Evolutionary conservation across 2,329 filamentous ascomycete species (phyloP).

Genomic region (Colletotrichum sp.): DNA sequence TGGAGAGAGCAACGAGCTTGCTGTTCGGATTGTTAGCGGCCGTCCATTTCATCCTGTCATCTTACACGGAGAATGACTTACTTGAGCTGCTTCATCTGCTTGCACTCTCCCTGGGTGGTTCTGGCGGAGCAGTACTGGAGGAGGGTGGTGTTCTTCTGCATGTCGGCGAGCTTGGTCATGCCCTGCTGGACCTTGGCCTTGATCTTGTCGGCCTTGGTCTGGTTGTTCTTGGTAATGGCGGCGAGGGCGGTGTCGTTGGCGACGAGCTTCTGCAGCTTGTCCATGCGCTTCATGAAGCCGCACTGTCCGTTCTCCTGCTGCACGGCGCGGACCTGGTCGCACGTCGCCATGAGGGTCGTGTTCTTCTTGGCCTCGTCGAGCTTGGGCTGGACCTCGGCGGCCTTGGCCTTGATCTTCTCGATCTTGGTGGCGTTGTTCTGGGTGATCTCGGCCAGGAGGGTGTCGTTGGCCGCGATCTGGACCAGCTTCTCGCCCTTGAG

Average conservation of each 20-base stretch:
- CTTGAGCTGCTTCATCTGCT: slow-evolving; percentile 8
- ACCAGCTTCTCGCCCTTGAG: slow-evolving; percentile 31
- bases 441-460: slow-evolving; percentile 34
- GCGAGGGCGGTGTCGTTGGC: slow-evolving; percentile 28
- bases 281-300: slow-evolving; percentile 29
- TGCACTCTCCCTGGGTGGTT: slow-evolving; percentile 14
- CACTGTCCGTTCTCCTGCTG: slow-evolving; percentile 32
- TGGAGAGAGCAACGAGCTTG: slow-evolving; percentile 15
- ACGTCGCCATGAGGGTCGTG: slow-evolving; percentile 37
- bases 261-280: slow-evolving; percentile 27
- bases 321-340: slow-evolving; percentile 35
- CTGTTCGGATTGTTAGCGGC: neutral
- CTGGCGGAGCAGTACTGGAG: slow-evolving; percentile 11
- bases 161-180: slow-evolving; percentile 15
- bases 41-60: neutral
- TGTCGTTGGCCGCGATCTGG: slow-evolving; percentile 38
- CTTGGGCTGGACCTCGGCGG: slow-evolving; percentile 32
- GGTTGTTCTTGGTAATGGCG: slow-evolving; percentile 30
- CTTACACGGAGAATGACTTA: neutral
- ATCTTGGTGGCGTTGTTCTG: slow-evolving; percentile 40
- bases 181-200: slow-evolving; percentile 25
- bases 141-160: slow-evolving; percentile 12
- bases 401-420: slow-evolving; percentile 40
- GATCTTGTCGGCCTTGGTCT: slow-evolving; percentile 30
- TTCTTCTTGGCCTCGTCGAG: slow-evolving; percentile 35